Evolutionary conservation across 2,329 filamentous ascomycete genomes (phyloP).

Genomic region (Fusarium cicatricum): DNA sequence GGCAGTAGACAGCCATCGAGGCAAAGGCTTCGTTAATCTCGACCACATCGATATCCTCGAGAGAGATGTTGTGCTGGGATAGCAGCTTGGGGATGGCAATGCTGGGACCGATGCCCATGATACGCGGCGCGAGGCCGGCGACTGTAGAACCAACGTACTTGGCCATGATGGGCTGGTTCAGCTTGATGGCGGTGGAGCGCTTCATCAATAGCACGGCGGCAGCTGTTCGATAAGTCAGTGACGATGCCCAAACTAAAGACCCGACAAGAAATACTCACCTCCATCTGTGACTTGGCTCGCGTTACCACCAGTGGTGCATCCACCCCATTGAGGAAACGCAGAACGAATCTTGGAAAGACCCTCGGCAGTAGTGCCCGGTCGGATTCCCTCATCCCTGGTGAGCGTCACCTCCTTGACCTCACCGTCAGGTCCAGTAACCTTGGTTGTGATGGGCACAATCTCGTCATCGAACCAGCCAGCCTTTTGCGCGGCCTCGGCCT

Average conservation of each 20-base stretch:
- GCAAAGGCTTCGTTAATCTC: slow-evolving; percentile 99
- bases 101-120: slow-evolving; percentile 94
- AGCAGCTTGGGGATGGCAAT: slow-evolving; percentile 84
- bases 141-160: slow-evolving; percentile 95
- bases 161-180: slow-evolving; percentile 89
- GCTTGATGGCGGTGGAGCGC: slow-evolving; percentile 84
- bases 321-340: slow-evolving; percentile 90
- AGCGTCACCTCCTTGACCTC: slow-evolving; percentile 80
- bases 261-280: slow-evolving; percentile 54
- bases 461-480: slow-evolving; percentile 92
- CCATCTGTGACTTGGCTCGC: slow-evolving; percentile 95
- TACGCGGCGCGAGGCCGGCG: slow-evolving; percentile 86
- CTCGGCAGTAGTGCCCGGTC: slow-evolving; percentile 89
- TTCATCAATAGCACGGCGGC: slow-evolving; percentile 94
- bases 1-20: slow-evolving; percentile 96
- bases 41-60: slow-evolving; percentile 86
- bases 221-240: slow-evolving; percentile 55
- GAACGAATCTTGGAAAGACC: slow-evolving; percentile 82
- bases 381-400: slow-evolving; percentile 87
- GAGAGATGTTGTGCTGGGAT: slow-evolving; percentile 75
- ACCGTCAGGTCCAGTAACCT: slow-evolving; percentile 84
- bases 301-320: slow-evolving; percentile 89
- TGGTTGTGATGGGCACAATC: slow-evolving; percentile 86
- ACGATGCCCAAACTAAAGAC: not conserved
- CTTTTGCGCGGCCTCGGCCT: slow-evolving; percentile 91